Percentiles rank a stretch among this genome's conserved stretches.
Conservation (phyloP, 2,329 filamentous ascomycete genomes). For the Colletotrichum sojae region DNA sequence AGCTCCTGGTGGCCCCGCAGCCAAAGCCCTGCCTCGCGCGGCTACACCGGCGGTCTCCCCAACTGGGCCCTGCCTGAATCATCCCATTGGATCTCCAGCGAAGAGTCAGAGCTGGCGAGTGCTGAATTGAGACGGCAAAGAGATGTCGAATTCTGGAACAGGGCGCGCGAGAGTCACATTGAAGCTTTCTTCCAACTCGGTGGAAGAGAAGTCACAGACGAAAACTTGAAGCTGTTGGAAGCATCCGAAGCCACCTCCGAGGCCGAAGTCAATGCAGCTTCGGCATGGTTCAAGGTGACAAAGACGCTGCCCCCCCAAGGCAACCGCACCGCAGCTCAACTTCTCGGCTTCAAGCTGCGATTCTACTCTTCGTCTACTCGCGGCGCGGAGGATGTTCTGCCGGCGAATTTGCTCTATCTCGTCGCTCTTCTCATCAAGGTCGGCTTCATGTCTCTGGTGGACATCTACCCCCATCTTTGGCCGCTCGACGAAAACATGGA, state of each 20-base stretch:
- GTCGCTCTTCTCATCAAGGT: constrained; percentile 95
- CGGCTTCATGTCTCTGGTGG: constrained; percentile 92
- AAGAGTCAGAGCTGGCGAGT: constrained; percentile 77
- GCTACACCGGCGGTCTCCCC: constrained; percentile 78
- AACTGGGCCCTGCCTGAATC: constrained; percentile 86
- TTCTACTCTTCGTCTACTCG: constrained; percentile 91
- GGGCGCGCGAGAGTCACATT: constrained; percentile 82
- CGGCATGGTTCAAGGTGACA: constrained; percentile 84
- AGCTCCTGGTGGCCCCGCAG: constrained; percentile 97
- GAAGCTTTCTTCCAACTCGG: constrained; percentile 93
- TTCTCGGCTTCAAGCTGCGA: constrained; percentile 95
- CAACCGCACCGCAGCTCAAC: constrained; percentile 92
- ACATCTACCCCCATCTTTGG: constrained; percentile 93
- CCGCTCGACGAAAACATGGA: constrained; percentile 89
- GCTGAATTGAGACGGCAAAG: constrained; percentile 71
- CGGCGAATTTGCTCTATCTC: constrained; percentile 93
- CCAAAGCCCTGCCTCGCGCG: constrained; percentile 54
- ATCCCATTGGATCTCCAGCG: constrained; percentile 71
- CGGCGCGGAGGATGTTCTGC: constrained; percentile 81
- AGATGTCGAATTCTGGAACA: constrained; percentile 85
- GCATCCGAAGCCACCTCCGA: constrained; percentile 58
- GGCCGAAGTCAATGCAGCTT: constrained; percentile 69
- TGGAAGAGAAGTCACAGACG: constrained; percentile 75
- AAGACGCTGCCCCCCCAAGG: constrained; percentile 86
- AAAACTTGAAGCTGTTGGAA: constrained; percentile 65